Evolutionary conservation across 768 basidiomycete genomes (phyloP).

Genomic region (Boletus vinaceobasis): DNA sequence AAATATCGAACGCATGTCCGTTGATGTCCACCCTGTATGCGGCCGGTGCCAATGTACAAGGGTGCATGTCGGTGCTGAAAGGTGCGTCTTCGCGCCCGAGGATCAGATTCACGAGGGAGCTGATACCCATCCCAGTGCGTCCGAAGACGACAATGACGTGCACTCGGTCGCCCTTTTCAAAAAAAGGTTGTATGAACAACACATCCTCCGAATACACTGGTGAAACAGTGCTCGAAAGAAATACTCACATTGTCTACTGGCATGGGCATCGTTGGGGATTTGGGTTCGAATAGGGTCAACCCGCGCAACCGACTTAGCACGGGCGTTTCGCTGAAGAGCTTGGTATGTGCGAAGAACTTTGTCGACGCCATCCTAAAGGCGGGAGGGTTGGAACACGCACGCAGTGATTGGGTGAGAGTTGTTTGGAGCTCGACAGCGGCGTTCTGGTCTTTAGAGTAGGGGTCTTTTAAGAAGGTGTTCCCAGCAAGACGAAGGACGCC

Average conservation of each 20-base stretch:
- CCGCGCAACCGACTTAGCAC: slow-evolving; percentile 23
- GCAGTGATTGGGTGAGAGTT: slow-evolving; percentile 14
- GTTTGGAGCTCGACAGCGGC: slow-evolving; percentile 19
- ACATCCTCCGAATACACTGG: not conserved
- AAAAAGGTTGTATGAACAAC: not conserved
- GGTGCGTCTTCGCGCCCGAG: slow-evolving; percentile 32
- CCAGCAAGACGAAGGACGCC: slow-evolving; percentile 21
- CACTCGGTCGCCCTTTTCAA: slow-evolving; percentile 26
- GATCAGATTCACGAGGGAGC: slow-evolving; percentile 32
- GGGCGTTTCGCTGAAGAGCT: slow-evolving; percentile 23
- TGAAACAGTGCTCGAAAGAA: not conserved
- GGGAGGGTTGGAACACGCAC: slow-evolving; percentile 6
- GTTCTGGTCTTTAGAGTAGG: slow-evolving; percentile 15
- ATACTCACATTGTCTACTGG: slow-evolving; percentile 30
- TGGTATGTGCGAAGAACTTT: slow-evolving; percentile 19
- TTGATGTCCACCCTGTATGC: slow-evolving; percentile 29
- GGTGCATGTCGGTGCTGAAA: slow-evolving; percentile 32
- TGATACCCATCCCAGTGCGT: slow-evolving; percentile 32
- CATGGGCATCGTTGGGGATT: slow-evolving; percentile 22
- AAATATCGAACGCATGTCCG: slow-evolving; percentile 30
- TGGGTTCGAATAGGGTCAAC: slow-evolving; percentile 25
- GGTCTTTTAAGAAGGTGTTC: slow-evolving; percentile 21
- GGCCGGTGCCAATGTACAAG: slow-evolving; percentile 23
- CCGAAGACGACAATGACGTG: slow-evolving; percentile 33
- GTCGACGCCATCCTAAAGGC: slow-evolving; percentile 21